Percentiles rank a stretch among this genome's conserved stretches.
These are phyloP conservation scores for Arxiozyma slooffiae DNA, from an alignment of 1,139 yeast genomes.

Conservation along the genomic window DNA sequence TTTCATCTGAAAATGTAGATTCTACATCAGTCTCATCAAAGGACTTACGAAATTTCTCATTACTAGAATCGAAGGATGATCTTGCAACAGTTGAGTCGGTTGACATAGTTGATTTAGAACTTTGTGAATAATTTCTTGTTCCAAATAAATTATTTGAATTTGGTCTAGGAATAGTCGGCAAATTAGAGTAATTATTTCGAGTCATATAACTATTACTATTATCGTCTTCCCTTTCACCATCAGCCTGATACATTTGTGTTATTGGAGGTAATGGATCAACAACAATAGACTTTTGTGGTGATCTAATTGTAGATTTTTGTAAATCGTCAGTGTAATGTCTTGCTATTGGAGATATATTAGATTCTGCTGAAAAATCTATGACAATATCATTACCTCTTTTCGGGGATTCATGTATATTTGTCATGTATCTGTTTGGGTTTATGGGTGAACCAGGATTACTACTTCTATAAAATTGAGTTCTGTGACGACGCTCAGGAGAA, in stretches of 20 bases:
- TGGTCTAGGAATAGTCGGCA: not conserved
- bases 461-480: conserved; percentile 25
- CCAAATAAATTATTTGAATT: conserved; percentile 10
- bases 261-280: conserved; percentile 37
- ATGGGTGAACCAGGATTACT: conserved; percentile 27
- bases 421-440: conserved; percentile 34
- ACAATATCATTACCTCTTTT: conserved; percentile 8
- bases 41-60: conserved; percentile 22
- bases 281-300: conserved; percentile 37
- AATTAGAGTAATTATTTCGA: conserved; percentile 12
- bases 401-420: conserved; percentile 59
- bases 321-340: conserved; percentile 41
- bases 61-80: conserved; percentile 16
- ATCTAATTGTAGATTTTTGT: conserved; percentile 58
- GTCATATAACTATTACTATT: conserved; percentile 9
- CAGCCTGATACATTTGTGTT: conserved; percentile 5
- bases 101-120: conserved; percentile 18
- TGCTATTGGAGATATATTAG: conserved; percentile 2
- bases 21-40: conserved; percentile 24
- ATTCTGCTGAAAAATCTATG: conserved; percentile 8
- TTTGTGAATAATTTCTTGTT: conserved; percentile 15
- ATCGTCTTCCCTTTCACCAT: conserved; percentile 26
- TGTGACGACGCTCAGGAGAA: conserved; percentile 30
- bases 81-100: conserved; percentile 22
- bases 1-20: conserved; percentile 32